Base-by-base conservation (phyloP, 441 rosid genomes). In the Populus hybrid region DNA sequence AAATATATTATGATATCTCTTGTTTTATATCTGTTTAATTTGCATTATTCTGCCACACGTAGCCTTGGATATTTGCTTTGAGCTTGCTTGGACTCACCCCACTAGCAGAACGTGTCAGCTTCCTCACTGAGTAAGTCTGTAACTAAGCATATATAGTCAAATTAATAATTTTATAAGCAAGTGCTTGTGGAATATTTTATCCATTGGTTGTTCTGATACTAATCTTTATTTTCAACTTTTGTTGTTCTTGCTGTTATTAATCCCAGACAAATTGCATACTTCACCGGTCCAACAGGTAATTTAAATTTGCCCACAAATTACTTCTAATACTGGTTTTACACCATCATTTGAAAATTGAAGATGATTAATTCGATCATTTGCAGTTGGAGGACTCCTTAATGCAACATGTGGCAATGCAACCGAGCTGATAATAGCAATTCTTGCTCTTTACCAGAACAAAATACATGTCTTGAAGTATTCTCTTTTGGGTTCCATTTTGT, bases 341-440 rank as follows among this genome's bases (percentile, higher is more conserved):
- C 8, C 21, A n/a, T 59, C 42, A 73, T 2, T 35, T 36, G 53
- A 59, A 68, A 38, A 40, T 63, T 69, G 69, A 75, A 57, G 18
- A n/a, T n/a, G 26, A 53, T 28, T 2, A 28, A 28, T 38, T 23
- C 20, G 8, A 16, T 21, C 34, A 67, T 74, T 70, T 73, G 70
- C 88, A 93, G 98, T 95, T 73, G 99, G 99, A 40, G 98, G 98
- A 46, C 84, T 96, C 32, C 82, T 96, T 78, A 96, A 94, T 80
- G 98, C 99, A 78, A 94, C 99, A 9, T 93, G 99, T 82, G 99
- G 99, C 0, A 96, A 96, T 80, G 98, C 96, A 4, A 91, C 98
- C 14, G 98, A 95, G 89, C 78, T 94, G 80, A 95, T 95, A 76
- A 94, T 95, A 79, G 97, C 98, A 67, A 72, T 92, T 28, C 85